Percentiles rank a stretch among this genome's conserved stretches.
phyloP scores from a whole-genome alignment of 176 grass and related monocot genomes.

The Avena insularis region DNA sequence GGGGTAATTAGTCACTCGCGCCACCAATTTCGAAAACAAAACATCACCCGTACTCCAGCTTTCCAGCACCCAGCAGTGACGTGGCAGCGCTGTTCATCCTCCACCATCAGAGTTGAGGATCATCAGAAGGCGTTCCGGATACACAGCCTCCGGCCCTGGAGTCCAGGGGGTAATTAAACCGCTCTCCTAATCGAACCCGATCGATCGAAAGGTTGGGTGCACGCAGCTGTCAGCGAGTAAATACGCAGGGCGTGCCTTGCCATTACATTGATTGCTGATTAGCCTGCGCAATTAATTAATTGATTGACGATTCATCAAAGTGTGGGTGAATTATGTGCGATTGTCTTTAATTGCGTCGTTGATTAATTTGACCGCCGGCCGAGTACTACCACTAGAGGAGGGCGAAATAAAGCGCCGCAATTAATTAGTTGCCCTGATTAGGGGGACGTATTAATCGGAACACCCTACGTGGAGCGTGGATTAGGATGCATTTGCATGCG shows the following conservation, averaged over 20 bases:
- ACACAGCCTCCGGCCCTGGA: constrained; percentile 42
- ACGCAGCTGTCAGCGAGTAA: constrained; percentile 42
- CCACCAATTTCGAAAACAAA: no score
- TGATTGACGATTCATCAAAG: no score
- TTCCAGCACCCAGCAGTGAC: not conserved
- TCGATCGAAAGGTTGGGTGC: constrained; percentile 11
- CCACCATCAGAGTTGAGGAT: not conserved
- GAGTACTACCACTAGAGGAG: not conserved
- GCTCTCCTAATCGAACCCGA: not conserved
- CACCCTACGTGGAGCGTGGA: not conserved
- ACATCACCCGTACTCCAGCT: no score
- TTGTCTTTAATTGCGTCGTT: not conserved
- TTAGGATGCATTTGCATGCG: not conserved
- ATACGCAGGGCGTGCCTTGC: constrained; percentile 35
- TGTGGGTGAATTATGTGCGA: not conserved
- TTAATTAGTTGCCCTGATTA: constrained; percentile 5
- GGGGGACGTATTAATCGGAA: not conserved
- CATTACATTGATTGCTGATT: not conserved
- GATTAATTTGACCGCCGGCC: constrained; percentile 20
- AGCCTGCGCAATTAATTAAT: not conserved
- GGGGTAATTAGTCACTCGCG: not conserved
- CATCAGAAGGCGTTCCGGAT: constrained; percentile 10
- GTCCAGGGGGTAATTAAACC: constrained; percentile 30
- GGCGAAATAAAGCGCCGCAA: not conserved
- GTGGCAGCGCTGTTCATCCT: constrained; percentile 18